A percentile compares a stretch with the other conserved stretches of the same genome.
These are phyloP conservation scores for Bruguiera parviflora DNA, from an alignment of 345 rosid genomes.

Conservation along the genomic window DNA sequence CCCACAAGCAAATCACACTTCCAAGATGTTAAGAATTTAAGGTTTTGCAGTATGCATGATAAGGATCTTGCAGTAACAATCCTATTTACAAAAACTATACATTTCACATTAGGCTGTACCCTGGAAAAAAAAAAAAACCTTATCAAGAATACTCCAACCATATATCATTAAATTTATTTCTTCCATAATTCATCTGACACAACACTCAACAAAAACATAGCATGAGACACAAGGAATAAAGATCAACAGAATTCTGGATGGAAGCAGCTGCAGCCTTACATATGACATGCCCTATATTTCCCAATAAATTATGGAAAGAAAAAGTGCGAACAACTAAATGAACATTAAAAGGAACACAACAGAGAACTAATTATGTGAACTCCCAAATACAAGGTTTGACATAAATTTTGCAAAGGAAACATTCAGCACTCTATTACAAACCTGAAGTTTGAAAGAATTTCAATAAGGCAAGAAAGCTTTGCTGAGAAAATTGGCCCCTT, in stretches of 20 bases:
- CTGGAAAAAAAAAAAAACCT: conserved; percentile 38
- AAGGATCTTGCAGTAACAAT: conserved; percentile 76
- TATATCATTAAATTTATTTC: too few species aligned
- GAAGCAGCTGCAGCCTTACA: too few species aligned
- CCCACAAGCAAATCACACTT: conserved; percentile 88
- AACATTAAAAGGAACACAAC: not conserved
- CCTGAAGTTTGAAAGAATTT: conserved; percentile 83
- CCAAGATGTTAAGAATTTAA: conserved; percentile 64
- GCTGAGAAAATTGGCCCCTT: conserved; percentile 79
- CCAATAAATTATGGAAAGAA: not conserved
- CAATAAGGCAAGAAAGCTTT: conserved; percentile 68
- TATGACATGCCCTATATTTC: not conserved
- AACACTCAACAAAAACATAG: not conserved
- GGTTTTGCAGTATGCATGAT: conserved; percentile 61
- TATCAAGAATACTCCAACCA: not conserved
- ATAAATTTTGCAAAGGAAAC: not conserved
- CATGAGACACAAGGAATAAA: not conserved
- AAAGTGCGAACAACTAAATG: not conserved
- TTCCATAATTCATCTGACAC: too few species aligned
- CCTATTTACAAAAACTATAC: conserved; percentile 90
- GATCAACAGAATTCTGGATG: too few species aligned
- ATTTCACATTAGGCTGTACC: conserved; percentile 70
- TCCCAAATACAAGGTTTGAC: conserved; percentile 1
- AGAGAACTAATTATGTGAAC: not conserved
- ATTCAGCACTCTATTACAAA: conserved; percentile 32